phyloP scores from a whole-genome alignment of 2,329 filamentous ascomycete species.

The Fonsecaea pedrosoi region DNA sequence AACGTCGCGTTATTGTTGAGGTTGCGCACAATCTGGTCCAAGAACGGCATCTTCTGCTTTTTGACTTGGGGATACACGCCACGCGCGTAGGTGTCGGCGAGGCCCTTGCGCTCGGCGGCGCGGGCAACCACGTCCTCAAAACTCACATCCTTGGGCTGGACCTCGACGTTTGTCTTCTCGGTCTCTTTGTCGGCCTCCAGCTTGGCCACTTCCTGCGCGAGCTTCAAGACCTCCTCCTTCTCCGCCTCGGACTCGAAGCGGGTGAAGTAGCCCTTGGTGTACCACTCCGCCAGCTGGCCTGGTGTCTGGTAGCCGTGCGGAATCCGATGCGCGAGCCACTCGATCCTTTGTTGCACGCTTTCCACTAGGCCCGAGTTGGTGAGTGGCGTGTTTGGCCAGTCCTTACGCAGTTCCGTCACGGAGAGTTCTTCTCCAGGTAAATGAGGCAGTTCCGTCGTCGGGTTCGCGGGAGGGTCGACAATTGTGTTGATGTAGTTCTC shows the following conservation, averaged over 20 bases:
- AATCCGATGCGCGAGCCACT: constrained; percentile 39
- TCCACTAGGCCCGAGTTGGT: constrained; percentile 34
- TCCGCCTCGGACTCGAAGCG: constrained; percentile 39
- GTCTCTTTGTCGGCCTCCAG: constrained; percentile 31
- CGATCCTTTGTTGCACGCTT: constrained; percentile 39
- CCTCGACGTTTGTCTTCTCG: constrained; percentile 31
- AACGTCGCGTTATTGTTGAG: constrained; percentile 40
- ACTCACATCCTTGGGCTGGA: constrained; percentile 27
- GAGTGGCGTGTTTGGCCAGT: constrained; percentile 41
- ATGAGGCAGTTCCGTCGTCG: constrained; percentile 35
- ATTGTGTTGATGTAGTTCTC: constrained; percentile 32
- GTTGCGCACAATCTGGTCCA: constrained; percentile 37
- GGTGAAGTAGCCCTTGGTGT: constrained; percentile 37
- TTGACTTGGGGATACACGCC: constrained; percentile 35
- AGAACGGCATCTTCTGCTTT: constrained; percentile 38
- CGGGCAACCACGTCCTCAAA: constrained; percentile 32
- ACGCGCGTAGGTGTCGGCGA: constrained; percentile 34
- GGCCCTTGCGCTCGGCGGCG: constrained; percentile 27
- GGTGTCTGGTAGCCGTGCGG: constrained; percentile 40
- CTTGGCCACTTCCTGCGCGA: constrained; percentile 34
- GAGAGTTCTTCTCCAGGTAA: constrained; percentile 33
- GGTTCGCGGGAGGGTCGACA: constrained; percentile 36
- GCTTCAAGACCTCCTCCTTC: constrained; percentile 34
- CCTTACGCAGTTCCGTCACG: constrained; percentile 33
- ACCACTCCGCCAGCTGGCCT: constrained; percentile 38